These are phyloP conservation scores for Suhomyces guaymorum DNA, from an alignment of 1,139 yeast genomes.

Conservation along the genomic window DNA sequence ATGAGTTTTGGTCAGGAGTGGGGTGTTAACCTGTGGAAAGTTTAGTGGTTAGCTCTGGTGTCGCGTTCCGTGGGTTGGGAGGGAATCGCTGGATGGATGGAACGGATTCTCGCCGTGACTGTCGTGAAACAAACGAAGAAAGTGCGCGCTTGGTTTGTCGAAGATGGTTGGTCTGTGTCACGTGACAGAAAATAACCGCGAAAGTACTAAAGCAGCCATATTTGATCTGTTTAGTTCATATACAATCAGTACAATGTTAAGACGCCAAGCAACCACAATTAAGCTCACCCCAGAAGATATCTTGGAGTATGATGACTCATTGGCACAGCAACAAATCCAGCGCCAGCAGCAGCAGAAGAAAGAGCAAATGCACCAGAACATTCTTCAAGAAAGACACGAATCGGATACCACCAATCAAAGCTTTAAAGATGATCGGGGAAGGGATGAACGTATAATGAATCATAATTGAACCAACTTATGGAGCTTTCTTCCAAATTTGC, in stretches of 20 bases:
- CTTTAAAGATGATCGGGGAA: constrained; percentile 5
- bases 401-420: constrained; percentile 1
- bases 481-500: too few relatives aligned
- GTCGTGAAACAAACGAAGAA: not conserved
- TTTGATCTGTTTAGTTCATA: not conserved
- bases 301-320: constrained; percentile 55
- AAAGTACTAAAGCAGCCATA: too few relatives aligned
- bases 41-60: too few relatives aligned
- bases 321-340: constrained; percentile 10
- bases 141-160: not conserved
- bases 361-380: constrained; percentile 3
- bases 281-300: constrained; percentile 67
- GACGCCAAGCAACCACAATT: constrained; percentile 66
- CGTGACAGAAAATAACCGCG: too few relatives aligned
- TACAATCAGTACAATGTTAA: constrained; percentile 45
- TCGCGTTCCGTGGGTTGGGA: too few relatives aligned
- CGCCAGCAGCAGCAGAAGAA: constrained; percentile 8
- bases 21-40: constrained; percentile 1
- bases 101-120: constrained; percentile 1
- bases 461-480: constrained; percentile 4
- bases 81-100: too few relatives aligned
- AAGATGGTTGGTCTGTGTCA: constrained; percentile 1
- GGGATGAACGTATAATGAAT: constrained; percentile 14
- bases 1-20: constrained; percentile 2
- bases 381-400: constrained; percentile 9